Percentiles rank a stretch among this genome's conserved stretches.
Evolutionary conservation across 306 rosid genomes (phyloP).

Genomic region (Luffa aegyptiaca): DNA sequence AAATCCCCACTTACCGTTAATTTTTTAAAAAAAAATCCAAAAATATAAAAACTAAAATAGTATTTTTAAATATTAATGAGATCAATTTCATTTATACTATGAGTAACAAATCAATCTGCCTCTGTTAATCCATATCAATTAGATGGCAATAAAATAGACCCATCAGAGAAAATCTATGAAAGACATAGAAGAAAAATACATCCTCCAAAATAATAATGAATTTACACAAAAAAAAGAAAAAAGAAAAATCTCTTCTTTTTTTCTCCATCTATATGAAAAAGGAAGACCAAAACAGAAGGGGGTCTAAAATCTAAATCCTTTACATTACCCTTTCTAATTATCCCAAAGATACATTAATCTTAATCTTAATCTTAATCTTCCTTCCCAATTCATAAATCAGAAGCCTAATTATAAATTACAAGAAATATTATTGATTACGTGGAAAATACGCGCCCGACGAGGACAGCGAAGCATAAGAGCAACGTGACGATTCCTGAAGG

Average conservation of each 20-base stretch:
- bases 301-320: not conserved
- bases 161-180: too few species aligned
- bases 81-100: too few species aligned
- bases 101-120: too few species aligned
- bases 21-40: too few species aligned
- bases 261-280: not conserved
- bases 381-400: not conserved
- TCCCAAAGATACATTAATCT: not conserved
- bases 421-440: not conserved
- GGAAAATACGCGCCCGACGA: conserved; percentile 23
- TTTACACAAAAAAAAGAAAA: not conserved
- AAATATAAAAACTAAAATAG: too few species aligned
- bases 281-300: not conserved
- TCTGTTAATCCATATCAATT: not conserved
- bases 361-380: not conserved
- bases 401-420: not conserved
- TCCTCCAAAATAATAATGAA: not conserved
- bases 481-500: conserved; percentile 47
- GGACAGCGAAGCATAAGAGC: conserved; percentile 57
- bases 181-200: not conserved
- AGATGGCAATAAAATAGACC: not conserved
- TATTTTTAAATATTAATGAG: too few species aligned
- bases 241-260: not conserved
- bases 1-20: too few species aligned
- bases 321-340: not conserved